Evolutionary conservation across 2,329 filamentous ascomycete genomes (phyloP).

Genomic region (Chaetomium globosum): DNA sequence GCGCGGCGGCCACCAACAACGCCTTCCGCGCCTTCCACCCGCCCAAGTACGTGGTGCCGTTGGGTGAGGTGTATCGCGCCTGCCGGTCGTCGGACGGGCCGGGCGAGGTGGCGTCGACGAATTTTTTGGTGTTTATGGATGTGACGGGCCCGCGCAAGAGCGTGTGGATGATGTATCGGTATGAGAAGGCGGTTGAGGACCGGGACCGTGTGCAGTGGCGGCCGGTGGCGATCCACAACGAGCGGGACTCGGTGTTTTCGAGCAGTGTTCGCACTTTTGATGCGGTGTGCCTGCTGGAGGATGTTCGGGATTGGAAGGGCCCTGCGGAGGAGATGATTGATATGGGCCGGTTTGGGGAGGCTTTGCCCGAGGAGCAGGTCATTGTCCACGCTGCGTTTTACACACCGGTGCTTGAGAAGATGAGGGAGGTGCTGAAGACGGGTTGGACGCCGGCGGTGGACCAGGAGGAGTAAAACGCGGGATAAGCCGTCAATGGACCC

Average conservation of each 20-base stretch:
- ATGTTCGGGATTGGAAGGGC: conserved; percentile 1
- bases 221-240: neutral
- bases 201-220: neutral
- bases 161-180: conserved; percentile 20
- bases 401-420: neutral
- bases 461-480: neutral
- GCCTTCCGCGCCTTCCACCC: neutral
- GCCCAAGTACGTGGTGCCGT: neutral
- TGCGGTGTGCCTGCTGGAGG: conserved; percentile 1
- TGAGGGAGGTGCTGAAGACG: neutral
- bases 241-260: neutral
- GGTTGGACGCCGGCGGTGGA: conserved; percentile 3
- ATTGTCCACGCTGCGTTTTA: neutral
- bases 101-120: conserved; percentile 7
- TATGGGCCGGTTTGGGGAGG: neutral
- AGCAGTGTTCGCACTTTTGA: neutral
- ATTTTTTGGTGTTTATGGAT: conserved; percentile 22
- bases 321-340: conserved; percentile 7
- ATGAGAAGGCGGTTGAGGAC: conserved; percentile 8
- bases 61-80: conserved; percentile 15
- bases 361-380: neutral
- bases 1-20: neutral
- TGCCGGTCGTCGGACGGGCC: neutral
- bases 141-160: conserved; percentile 9
- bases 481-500: neutral